These are phyloP conservation scores for Zygosaccharomyces gambellarensis DNA, from an alignment of 805 yeast species.

Conservation along the genomic window DNA sequence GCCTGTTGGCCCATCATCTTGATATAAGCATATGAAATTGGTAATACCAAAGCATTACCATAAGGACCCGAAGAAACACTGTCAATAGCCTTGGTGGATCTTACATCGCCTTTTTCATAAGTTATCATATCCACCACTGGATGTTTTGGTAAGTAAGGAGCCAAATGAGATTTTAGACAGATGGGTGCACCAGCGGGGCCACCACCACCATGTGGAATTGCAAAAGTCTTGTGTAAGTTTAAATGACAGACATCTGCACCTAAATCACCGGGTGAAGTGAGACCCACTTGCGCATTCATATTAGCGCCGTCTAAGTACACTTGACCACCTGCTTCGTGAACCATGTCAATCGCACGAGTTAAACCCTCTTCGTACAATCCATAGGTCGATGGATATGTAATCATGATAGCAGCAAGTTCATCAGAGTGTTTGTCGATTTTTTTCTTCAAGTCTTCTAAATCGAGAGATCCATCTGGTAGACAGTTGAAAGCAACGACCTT, in stretches of 20 bases:
- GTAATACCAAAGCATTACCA: constrained; percentile 90
- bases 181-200: constrained; percentile 99
- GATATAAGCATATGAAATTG: constrained; percentile 92
- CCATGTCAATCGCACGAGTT: constrained; percentile 47
- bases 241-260: constrained; percentile 98
- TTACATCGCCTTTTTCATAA: constrained; percentile 33
- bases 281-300: constrained; percentile 98
- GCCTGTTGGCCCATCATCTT: constrained; percentile 87
- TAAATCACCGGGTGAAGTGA: constrained; percentile 94
- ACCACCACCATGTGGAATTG: constrained; percentile 98
- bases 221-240: constrained; percentile 94
- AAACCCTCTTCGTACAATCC: constrained; percentile 92
- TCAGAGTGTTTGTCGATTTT: constrained; percentile 68
- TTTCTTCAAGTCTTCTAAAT: constrained; percentile 63
- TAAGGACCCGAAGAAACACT: constrained; percentile 92
- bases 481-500: constrained; percentile 93
- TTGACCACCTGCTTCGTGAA: constrained; percentile 86
- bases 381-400: constrained; percentile 95
- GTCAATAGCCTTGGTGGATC: constrained; percentile 44
- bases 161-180: constrained; percentile 79
- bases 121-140: constrained; percentile 50
- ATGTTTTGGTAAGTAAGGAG: constrained; percentile 79
- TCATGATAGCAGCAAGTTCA: constrained; percentile 85
- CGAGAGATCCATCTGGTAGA: constrained; percentile 77
- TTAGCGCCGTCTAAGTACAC: constrained; percentile 98